Evolutionary conservation across 2,329 filamentous ascomycete genomes (phyloP).

Genomic region (Macrophomina phaseolina): DNA sequence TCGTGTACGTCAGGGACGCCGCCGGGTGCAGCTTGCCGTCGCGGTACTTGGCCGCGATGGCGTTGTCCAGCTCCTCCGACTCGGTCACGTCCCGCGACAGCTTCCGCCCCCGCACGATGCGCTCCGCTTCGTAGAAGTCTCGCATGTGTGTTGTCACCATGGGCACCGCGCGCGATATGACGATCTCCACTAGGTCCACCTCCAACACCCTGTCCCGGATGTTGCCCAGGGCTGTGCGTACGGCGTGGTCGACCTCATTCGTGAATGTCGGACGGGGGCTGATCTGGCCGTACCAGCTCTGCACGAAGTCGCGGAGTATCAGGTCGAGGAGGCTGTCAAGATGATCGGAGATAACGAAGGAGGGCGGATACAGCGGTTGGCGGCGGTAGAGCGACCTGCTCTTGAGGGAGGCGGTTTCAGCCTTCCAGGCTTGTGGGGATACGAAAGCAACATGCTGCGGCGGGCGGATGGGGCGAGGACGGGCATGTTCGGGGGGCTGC

Average conservation of each 20-base stretch:
- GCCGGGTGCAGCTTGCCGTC: constrained; percentile 89
- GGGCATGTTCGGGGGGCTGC: constrained; percentile 45
- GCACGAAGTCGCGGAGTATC: constrained; percentile 82
- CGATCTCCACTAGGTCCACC: constrained; percentile 82
- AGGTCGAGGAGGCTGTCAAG: constrained; percentile 79
- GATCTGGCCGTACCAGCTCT: constrained; percentile 86
- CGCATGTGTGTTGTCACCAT: constrained; percentile 86
- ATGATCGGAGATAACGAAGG: constrained; percentile 77
- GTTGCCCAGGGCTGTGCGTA: constrained; percentile 73
- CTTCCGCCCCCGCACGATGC: constrained; percentile 82
- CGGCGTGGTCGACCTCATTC: constrained; percentile 82
- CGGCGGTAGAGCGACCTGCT: constrained; percentile 70
- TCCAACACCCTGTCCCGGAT: constrained; percentile 74
- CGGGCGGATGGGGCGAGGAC: constrained; percentile 32
- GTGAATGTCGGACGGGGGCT: constrained; percentile 80
- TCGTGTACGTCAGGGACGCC: constrained; percentile 80
- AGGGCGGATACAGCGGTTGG: constrained; percentile 74
- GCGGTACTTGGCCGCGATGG: constrained; percentile 92
- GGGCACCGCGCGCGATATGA: constrained; percentile 83
- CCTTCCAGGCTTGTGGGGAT: constrained; percentile 67
- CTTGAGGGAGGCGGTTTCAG: constrained; percentile 71
- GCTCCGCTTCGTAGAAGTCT: constrained; percentile 90
- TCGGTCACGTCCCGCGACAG: constrained; percentile 90
- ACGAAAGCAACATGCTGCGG: constrained; percentile 62
- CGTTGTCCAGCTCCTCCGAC: constrained; percentile 92